Base-by-base conservation (phyloP, 768 basidiomycete genomes). In the Mycena epipterygia region DNA sequence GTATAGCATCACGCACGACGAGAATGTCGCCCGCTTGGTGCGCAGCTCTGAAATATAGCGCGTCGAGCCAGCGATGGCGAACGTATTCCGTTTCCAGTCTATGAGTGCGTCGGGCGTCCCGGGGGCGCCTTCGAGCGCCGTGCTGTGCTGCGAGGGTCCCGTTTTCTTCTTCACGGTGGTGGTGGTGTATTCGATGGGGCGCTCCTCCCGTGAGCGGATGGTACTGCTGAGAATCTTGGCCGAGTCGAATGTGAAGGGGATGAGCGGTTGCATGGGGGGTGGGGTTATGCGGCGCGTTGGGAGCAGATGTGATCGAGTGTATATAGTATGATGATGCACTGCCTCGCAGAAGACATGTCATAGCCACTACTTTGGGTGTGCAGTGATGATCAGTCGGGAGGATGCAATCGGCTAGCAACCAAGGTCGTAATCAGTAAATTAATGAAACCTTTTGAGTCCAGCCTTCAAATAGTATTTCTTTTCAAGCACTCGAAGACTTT, bases 31-130 rank as follows among this genome's bases (percentile, higher is more conserved):
- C 48, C 59, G 14, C 64, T 39, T 60, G n/a, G 27, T 66, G 29
- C 46, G 41, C 16, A 71, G 44, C 9, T 66, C 64, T 9, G 6
- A 21, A 17, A 66, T 25, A 19, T 56, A 5, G 9, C 64, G 58
- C 19, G 16, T 59, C 58, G 27, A 21, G 25, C 64, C 70, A 25
- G 37, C 27, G 16, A 71, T 63, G 39, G 62, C 59, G 53, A 71
- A 71, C 25, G 64, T 51, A 2, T 58, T 48, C 17, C 16, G 1
- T n/a, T 55, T 55, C 70, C 70, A 71, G 41, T 71, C 64, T n/a
- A 71, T 71, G 1, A 35, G 16, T 6, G 64, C 51, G 42, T 39
- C 5, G 9, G 55, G 42, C 30, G 44, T 51, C 5, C 53, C 67
- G 1, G 61, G 29, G 7, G 53, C 25, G 5, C 64, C 58, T 2